Base-by-base conservation (phyloP, 176 grass and related monocot species). In the Aegilops longissima region DNA sequence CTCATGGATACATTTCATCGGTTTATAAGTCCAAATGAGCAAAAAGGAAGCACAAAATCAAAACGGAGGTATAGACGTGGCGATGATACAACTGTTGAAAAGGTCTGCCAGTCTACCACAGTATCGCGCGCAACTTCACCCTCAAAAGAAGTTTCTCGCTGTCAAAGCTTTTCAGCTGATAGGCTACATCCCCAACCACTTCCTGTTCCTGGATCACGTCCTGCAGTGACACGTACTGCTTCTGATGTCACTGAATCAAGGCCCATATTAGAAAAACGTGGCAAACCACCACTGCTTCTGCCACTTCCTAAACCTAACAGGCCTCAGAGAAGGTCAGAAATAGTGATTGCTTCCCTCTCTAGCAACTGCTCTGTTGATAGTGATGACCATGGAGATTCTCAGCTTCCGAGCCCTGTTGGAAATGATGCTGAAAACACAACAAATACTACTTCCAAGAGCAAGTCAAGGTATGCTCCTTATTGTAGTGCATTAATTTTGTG, bases 341-440 rank as follows among this genome's bases (percentile, higher is more conserved):
- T 91, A 85, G 84, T 88, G 58, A 83, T 84, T 82, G 94, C 90
- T 88, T 96, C 92, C 80, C 79, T 91, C 70, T 96, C 92, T 67
- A 94, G 92, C 85, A 99, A 96, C 78, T 99, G 92, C 88, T 99
- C 97, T 47, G 77, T 71, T 77, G 94, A 99, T 86, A 94, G 85
- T 77, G 97, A 99, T 79, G 94, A 93, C 18, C 92, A 75, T 76
- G 90, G 69, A 52, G 93, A 93, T 78, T 94, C 92, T 79, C 97
- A 96, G 86, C 88, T 94, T 88, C 94, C 88, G 9, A 96, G 94
- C 44, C 94, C 97, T 88, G 90, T 80, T 38, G 94, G 92, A 59
- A 94, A 92, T 80, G 97, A 94, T 85, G 61, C 61, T 73, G 94
- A 96, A 83, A 94, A 81, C 87, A 36, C 72, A 66, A 82, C 69